Evolutionary conservation across 2,329 filamentous ascomycete species (phyloP).

Genomic region (Ceratocystis eucalypticola): DNA sequence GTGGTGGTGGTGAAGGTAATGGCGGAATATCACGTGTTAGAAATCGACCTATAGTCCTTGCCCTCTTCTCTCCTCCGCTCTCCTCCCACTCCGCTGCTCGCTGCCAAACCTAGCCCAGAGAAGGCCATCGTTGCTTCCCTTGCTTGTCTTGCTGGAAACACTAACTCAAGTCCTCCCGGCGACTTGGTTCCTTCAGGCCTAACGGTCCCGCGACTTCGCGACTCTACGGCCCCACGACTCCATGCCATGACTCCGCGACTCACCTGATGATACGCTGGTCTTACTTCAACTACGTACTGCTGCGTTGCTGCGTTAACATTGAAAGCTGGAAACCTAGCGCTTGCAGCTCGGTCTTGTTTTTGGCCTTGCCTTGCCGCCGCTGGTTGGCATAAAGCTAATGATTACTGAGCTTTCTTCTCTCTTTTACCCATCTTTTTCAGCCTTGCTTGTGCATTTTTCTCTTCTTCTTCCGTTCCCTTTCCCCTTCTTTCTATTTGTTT

Average conservation of each 20-base stretch:
- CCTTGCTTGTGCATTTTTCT: background rate
- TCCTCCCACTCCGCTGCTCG: no score
- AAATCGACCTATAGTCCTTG: background rate
- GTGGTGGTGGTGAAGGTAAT: no score
- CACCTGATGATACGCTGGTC: background rate
- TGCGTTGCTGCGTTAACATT: no score
- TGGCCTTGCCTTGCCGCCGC: background rate
- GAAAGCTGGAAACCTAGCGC: no score
- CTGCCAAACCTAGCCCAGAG: background rate
- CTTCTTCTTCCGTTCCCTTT: background rate
- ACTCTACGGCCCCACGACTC: no score
- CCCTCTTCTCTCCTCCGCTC: no score
- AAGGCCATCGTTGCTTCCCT: background rate
- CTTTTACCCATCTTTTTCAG: background rate
- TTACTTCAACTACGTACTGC: background rate
- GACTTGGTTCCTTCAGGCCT: no score
- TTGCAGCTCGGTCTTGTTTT: background rate
- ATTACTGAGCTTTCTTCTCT: background rate
- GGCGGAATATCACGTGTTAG: background rate
- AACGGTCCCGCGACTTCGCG: no score
- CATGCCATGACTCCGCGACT: background rate
- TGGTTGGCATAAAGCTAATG: background rate
- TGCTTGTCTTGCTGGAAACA: background rate
- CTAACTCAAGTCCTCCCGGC: background rate
- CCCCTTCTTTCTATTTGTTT: background rate